A percentile compares a stretch with the other conserved stretches of the same genome.
phyloP scores from a whole-genome alignment of 495 filamentous ascomycete species.

The Penicilliopsis zonata region DNA sequence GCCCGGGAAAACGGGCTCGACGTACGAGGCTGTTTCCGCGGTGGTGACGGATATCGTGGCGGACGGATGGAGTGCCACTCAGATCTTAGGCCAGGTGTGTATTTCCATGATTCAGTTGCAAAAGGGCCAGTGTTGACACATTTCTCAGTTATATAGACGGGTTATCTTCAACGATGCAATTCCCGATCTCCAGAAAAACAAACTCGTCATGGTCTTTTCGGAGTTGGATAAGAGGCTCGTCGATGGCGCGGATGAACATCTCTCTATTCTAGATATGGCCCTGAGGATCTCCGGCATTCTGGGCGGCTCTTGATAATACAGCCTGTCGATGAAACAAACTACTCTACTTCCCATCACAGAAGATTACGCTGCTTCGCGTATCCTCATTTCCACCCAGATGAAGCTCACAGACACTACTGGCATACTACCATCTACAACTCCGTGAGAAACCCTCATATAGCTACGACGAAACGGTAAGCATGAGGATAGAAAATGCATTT shows the following conservation, averaged over 20 bases:
- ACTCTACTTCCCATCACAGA: no score
- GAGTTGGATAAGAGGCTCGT: conserved; percentile 88
- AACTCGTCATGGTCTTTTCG: conserved; percentile 80
- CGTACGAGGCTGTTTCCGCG: conserved; percentile 62
- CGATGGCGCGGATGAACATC: conserved; percentile 95
- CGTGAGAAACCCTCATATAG: no score
- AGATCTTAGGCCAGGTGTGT: conserved; percentile 66
- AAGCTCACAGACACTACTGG: no score
- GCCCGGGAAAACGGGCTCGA: conserved; percentile 47
- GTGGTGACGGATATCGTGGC: conserved; percentile 83
- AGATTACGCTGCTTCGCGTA: no score
- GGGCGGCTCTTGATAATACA: conserved; percentile 30
- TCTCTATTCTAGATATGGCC: conserved; percentile 76
- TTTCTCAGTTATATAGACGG: conserved; percentile 62
- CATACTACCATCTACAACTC: no score
- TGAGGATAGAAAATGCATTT: no score
- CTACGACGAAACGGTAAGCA: no score
- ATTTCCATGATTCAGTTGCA: not conserved
- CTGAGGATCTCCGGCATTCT: conserved; percentile 71
- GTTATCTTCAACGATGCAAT: conserved; percentile 76
- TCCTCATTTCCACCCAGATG: no score
- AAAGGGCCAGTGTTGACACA: not conserved
- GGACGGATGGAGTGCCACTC: conserved; percentile 96
- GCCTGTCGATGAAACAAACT: no score
- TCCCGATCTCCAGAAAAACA: conserved; percentile 75